Evolutionary conservation across 805 yeast species (phyloP).

Genomic region (Zygotorulaspora chibaensis): DNA sequence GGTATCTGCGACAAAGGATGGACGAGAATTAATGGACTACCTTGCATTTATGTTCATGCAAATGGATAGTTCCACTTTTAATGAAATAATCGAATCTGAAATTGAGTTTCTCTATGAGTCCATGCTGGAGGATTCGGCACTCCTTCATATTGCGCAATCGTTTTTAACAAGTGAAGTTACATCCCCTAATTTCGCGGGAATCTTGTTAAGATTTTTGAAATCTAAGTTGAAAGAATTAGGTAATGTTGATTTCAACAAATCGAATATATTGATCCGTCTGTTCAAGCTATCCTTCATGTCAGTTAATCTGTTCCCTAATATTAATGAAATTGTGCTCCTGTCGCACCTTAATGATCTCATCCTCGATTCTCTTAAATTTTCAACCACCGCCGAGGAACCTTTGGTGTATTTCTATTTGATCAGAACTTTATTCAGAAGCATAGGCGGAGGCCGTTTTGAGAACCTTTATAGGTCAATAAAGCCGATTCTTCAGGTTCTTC

Average conservation of each 20-base stretch:
- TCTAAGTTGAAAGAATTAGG: slow-evolving; percentile 75
- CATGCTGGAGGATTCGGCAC: slow-evolving; percentile 76
- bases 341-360: slow-evolving; percentile 86
- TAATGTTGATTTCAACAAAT: slow-evolving; percentile 66
- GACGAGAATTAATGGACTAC: slow-evolving; percentile 91
- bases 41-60: slow-evolving; percentile 91
- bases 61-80: slow-evolving; percentile 92
- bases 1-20: slow-evolving; percentile 84
- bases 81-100: slow-evolving; percentile 82
- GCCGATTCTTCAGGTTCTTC: slow-evolving; percentile 80
- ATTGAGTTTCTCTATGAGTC: slow-evolving; percentile 71
- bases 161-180: slow-evolving; percentile 93
- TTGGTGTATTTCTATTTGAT: slow-evolving; percentile 83
- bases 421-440: slow-evolving; percentile 84
- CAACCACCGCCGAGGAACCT: slow-evolving; percentile 88
- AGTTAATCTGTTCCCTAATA: slow-evolving; percentile 81
- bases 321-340: slow-evolving; percentile 80
- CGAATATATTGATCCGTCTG: slow-evolving; percentile 76
- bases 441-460: slow-evolving; percentile 96
- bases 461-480: slow-evolving; percentile 85
- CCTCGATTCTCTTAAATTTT: slow-evolving; percentile 67
- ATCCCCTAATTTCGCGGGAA: slow-evolving; percentile 85
- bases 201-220: slow-evolving; percentile 70
- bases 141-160: slow-evolving; percentile 88
- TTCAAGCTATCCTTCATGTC: slow-evolving; percentile 95